Conservation (phyloP, 2,329 filamentous ascomycete genomes). For the Graphium sp. region DNA sequence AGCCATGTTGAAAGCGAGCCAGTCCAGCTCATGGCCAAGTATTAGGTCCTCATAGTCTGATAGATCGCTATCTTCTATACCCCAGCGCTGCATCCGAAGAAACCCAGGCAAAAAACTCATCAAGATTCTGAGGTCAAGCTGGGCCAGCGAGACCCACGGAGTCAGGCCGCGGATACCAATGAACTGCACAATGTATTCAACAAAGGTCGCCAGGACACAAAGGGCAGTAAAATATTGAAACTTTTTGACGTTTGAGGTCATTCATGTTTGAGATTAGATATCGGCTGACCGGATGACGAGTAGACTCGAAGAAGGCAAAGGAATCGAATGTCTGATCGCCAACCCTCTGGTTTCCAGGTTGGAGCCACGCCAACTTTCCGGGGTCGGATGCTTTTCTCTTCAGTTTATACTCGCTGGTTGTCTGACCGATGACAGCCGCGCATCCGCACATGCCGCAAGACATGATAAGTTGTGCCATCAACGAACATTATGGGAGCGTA, state of each 20-base stretch:
- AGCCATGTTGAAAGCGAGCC: slow-evolving; percentile 8
- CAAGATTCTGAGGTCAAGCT: slow-evolving; percentile 7
- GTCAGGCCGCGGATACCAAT: slow-evolving; percentile 9
- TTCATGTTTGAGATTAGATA: slow-evolving; percentile 6
- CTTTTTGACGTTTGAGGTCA: neutral
- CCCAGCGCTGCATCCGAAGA: slow-evolving; percentile 8
- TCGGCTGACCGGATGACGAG: neutral
- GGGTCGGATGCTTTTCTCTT: neutral
- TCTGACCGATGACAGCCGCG: slow-evolving; percentile 8
- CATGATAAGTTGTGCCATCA: slow-evolving; percentile 7
- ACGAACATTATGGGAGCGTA: slow-evolving; percentile 9
- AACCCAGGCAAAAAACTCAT: slow-evolving; percentile 8
- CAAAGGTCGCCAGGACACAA: slow-evolving; percentile 1
- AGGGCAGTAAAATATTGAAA: slow-evolving; percentile 4
- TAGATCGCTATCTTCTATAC: slow-evolving; percentile 6
- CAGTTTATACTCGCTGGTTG: slow-evolving; percentile 7
- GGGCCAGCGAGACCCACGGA: slow-evolving; percentile 8
- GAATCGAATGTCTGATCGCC: slow-evolving; percentile 11
- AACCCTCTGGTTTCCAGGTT: slow-evolving; percentile 9
- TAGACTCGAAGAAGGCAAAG: slow-evolving; percentile 7
- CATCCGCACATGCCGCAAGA: slow-evolving; percentile 9
- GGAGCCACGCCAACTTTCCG: slow-evolving; percentile 7
- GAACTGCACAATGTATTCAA: slow-evolving; percentile 9
- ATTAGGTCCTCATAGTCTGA: slow-evolving; percentile 6
- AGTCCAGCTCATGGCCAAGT: slow-evolving; percentile 9